These are phyloP conservation scores for Viridothelium virens DNA, from an alignment of 495 filamentous ascomycete species.

Conservation along the genomic window DNA sequence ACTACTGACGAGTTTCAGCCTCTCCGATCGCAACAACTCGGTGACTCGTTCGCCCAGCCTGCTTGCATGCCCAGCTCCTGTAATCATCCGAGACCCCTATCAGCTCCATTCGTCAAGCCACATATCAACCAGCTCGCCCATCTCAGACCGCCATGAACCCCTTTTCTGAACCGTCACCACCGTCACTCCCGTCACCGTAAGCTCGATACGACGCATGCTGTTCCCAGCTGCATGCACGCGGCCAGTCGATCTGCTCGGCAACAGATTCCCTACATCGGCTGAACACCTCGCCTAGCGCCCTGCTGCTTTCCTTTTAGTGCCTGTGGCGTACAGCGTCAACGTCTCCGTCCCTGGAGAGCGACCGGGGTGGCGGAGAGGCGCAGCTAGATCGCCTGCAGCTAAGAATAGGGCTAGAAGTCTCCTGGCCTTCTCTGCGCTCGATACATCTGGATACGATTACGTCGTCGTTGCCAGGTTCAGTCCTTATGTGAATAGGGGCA, in stretches of 20 bases:
- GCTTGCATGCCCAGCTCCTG: background rate
- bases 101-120: constrained; percentile 6
- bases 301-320: background rate
- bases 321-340: background rate
- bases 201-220: background rate
- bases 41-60: background rate
- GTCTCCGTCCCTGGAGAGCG: background rate
- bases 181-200: background rate
- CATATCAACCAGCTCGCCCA: background rate
- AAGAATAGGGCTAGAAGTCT: constrained; percentile 7
- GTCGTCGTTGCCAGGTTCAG: background rate
- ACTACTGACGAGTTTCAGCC: background rate
- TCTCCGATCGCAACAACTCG: background rate
- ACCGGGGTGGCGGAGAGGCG: background rate
- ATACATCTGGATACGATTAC: background rate
- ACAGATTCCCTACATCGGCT: background rate
- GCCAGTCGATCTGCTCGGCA: background rate
- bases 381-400: constrained; percentile 12
- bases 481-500: background rate
- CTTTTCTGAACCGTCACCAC: background rate
- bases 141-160: background rate
- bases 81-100: background rate
- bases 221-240: background rate
- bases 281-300: background rate
- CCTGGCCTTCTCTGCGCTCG: background rate